Percentiles rank a stretch among this genome's conserved stretches.
These are phyloP conservation scores for Cladosporium oxysporum DNA, from an alignment of 2,329 filamentous ascomycete species.

Conservation along the genomic window DNA sequence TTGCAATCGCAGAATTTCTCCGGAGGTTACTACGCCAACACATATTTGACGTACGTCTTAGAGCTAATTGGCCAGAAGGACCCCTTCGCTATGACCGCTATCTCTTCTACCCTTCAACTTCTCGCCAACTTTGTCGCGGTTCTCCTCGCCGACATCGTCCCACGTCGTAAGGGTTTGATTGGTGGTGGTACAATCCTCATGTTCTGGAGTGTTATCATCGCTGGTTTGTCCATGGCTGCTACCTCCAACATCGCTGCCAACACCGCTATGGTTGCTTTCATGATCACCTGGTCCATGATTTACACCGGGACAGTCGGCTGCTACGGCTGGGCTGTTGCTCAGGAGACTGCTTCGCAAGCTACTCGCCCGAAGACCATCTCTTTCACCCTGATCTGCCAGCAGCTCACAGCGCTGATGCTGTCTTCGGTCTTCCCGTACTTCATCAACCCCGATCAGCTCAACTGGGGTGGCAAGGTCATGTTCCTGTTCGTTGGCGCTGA, in stretches of 20 bases:
- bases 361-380: constrained; percentile 32
- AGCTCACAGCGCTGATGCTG: constrained; percentile 41
- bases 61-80: constrained; percentile 30
- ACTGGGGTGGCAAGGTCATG: constrained; percentile 44
- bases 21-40: constrained; percentile 28
- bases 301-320: constrained; percentile 32
- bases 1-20: constrained; percentile 31
- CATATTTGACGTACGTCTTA: constrained; percentile 30
- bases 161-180: constrained; percentile 29
- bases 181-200: constrained; percentile 29
- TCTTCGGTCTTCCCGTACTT: constrained; percentile 42
- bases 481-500: constrained; percentile 42
- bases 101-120: constrained; percentile 30
- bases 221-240: constrained; percentile 27
- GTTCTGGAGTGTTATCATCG: constrained; percentile 31
- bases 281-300: constrained; percentile 34
- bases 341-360: constrained; percentile 30
- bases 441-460: constrained; percentile 43
- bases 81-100: constrained; percentile 29
- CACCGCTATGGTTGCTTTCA: constrained; percentile 30
- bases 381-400: constrained; percentile 34
- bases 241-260: constrained; percentile 28
- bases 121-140: constrained; percentile 30
- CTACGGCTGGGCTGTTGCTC: constrained; percentile 33
- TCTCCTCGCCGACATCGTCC: constrained; percentile 27